Conservation (phyloP, 2,329 filamentous ascomycete species). For the Arthroderma uncinatum region DNA sequence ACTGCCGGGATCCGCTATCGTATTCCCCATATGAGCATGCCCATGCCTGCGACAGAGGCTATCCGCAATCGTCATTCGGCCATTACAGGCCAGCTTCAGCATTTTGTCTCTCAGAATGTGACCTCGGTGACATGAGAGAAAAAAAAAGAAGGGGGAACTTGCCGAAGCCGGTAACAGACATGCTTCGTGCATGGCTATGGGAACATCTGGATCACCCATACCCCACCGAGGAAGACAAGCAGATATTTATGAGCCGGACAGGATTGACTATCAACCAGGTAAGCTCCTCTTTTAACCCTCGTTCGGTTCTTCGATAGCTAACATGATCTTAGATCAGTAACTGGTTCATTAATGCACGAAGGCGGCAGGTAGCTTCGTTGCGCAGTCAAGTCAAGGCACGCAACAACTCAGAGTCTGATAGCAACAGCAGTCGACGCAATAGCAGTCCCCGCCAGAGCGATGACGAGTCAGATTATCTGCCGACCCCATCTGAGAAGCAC, state of each 20-base stretch:
- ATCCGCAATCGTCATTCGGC: not conserved
- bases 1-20: not conserved
- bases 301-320: not conserved
- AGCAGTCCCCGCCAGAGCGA: slow-evolving; percentile 2
- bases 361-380: slow-evolving; percentile 38
- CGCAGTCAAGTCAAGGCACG: slow-evolving; percentile 32
- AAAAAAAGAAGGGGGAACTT: slow-evolving; percentile 66
- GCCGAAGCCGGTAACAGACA: slow-evolving; percentile 79
- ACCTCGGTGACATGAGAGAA: slow-evolving; percentile 25
- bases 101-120: not conserved
- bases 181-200: slow-evolving; percentile 67
- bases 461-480: not conserved
- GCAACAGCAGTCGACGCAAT: not conserved
- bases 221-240: slow-evolving; percentile 78
- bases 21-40: slow-evolving; percentile 7
- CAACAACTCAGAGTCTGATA: slow-evolving; percentile 8
- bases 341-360: slow-evolving; percentile 43
- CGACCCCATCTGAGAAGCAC: not conserved
- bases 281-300: slow-evolving; percentile 12
- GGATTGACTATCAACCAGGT: slow-evolving; percentile 62
- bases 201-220: slow-evolving; percentile 72
- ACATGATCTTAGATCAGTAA: slow-evolving; percentile 37
- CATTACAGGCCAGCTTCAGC: not conserved
- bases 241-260: slow-evolving; percentile 65
- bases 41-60: slow-evolving; percentile 3